Evolutionary conservation across 345 rosid genomes (phyloP), one percentile per base, ranked within the genome.

Genomic region (Salix brachista): DNA sequence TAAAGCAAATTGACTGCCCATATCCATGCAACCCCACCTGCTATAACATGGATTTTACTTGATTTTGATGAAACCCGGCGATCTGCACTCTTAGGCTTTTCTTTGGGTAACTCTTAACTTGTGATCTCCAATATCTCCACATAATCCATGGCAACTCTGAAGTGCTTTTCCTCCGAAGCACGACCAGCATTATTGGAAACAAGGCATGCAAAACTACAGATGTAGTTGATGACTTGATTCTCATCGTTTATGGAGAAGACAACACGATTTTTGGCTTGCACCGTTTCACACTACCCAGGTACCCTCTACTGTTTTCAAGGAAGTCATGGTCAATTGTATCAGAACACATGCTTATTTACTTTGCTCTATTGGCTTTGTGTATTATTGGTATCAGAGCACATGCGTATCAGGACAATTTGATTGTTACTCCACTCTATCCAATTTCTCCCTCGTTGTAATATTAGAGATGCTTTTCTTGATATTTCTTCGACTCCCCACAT

Each of bases 1-100:
- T 79, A 81, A 95, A 90, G 89, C 83, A 78, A 79, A 90, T 91
- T 3, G 99, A 95, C 77, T 90, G 97, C 81, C 89, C 94, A 65
- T 95, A 89, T 80, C 97, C 99, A 4, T 91, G 99, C 88, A 88
- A 91, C 72, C 97, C 92, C 61, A 88, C 94, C 74, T 93, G 99
- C 87, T 83, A 85, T 79, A 82, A 90, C 86, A 80, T 89, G 90
- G 77, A 89, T 81, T 90, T 87, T 75, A 79, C 83, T 4, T 61
- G 37, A 83, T 39, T n/a, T 72, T 80, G 74, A 78, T 71, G 65
- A 74, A 79, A 56, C 68, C 41, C 30, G 12, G 50, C 30, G 14
- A n/a, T 48, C 10, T 41, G 58, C 8, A 52, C 58, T 6, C 6
- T 13, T 23, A 19, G 19, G 58, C 1, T 52, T 54, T 52, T 54